Percentiles rank a stretch among this genome's conserved stretches.
phyloP scores from a whole-genome alignment of 2,329 filamentous ascomycete genomes.

The Scopulariopsis brevicaulis region DNA sequence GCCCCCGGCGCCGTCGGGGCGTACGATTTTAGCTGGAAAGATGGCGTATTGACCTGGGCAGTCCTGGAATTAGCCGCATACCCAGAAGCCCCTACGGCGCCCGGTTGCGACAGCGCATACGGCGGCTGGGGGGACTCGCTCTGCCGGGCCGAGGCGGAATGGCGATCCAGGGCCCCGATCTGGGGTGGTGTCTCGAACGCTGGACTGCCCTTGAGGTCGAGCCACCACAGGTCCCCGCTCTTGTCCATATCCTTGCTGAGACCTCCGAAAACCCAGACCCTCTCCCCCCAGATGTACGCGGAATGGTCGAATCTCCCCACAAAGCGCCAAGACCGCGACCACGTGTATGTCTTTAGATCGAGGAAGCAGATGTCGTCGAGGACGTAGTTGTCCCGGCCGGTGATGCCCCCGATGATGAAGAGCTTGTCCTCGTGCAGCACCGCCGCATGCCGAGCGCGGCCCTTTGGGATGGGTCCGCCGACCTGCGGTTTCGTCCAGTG shows the following conservation, averaged over 20 bases:
- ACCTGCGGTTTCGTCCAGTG: slow-evolving; percentile 92
- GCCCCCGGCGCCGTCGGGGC: slow-evolving; percentile 78
- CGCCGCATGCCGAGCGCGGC: slow-evolving; percentile 83
- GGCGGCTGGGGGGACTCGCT: slow-evolving; percentile 38
- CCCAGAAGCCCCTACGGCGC: slow-evolving; percentile 46
- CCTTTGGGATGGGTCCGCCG: slow-evolving; percentile 73
- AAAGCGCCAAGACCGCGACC: slow-evolving; percentile 94
- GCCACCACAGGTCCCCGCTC: slow-evolving; percentile 91
- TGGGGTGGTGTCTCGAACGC: slow-evolving; percentile 65
- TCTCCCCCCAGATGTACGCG: slow-evolving; percentile 82
- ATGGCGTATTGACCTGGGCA: slow-evolving; percentile 54
- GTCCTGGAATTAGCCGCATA: slow-evolving; percentile 59
- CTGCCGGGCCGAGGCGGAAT: slow-evolving; percentile 25
- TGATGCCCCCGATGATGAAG: slow-evolving; percentile 92
- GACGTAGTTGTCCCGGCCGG: slow-evolving; percentile 82
- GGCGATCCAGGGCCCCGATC: slow-evolving; percentile 38
- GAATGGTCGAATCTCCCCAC: slow-evolving; percentile 92
- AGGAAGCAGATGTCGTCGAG: slow-evolving; percentile 95
- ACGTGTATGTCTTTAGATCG: slow-evolving; percentile 93
- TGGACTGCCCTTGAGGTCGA: slow-evolving; percentile 84
- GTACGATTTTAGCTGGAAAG: slow-evolving; percentile 58
- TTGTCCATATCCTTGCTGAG: slow-evolving; percentile 96
- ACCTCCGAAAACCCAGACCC: slow-evolving; percentile 94
- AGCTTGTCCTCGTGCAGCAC: slow-evolving; percentile 94
- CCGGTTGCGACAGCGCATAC: slow-evolving; percentile 33